Evolutionary conservation across 805 yeast species (phyloP), one percentile per base, ranked within the genome.

Genomic region (Saturnispora besseyi): DNA sequence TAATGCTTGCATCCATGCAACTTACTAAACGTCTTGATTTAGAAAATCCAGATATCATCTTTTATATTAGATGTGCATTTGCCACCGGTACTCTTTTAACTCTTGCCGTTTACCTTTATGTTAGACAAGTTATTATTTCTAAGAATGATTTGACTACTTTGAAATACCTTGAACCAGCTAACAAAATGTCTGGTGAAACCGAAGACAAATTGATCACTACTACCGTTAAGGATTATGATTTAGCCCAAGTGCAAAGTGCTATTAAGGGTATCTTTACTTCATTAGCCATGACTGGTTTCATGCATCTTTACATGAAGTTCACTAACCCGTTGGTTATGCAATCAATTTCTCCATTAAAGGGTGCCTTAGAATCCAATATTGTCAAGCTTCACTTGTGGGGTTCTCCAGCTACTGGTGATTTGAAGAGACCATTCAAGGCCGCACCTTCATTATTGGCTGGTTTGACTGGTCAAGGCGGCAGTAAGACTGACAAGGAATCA

Each of bases 1-100:
- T 93, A 77, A 91, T 90, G 96, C 82, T 90, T 65, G 85, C 80
- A 75, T 87, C 88, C 87, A 91, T 90, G 96, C 96, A 89, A 70
- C 85, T 89, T 56, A 81, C 96, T 56, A 87, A 88, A 69, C 81
- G 79, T 65, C 74, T 93, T 55, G 93, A 91, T 69, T 81, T 90
- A 69, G 97, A 91, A 67, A 79, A 90, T 69, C 91, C 95, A 43
- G 69, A 69, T 56, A 77, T 79, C 51, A 72, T 89, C 47, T 69
- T 84, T 65, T 84, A 80, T 65, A 90, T 87, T 49, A 81, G 99
- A 68, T 71, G 73, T 36, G 79, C 79, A 42, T 93, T 87, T 72
- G 68, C 77, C 44, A 59, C 82, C 22, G 79, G 90, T 62, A 88
- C 86, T 61, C 62, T 74, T 34, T 53, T 82, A 51, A 80, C 93